Base-by-base conservation (phyloP, 1,284 basidiomycete species). In the Agroathelia rolfsii region DNA sequence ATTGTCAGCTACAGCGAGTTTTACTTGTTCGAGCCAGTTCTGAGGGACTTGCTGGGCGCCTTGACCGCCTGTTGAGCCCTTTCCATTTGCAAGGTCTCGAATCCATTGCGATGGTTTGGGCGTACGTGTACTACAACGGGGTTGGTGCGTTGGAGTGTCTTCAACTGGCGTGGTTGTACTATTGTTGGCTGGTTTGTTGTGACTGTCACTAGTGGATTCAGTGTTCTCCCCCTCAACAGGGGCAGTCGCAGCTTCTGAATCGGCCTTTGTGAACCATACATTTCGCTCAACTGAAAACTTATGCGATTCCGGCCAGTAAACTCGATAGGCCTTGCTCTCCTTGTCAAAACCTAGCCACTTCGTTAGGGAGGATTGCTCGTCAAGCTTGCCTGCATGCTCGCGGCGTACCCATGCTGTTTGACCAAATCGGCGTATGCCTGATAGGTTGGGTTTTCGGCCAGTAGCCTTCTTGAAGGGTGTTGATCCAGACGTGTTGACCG, bases 261-360 rank as follows among this genome's bases (percentile, higher is more conserved):
- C n/a, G 16, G 15, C 24, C 28, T 24, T 35, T 20, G 54, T 44
- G 14, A 49, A 49, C 22, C 43, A 35, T 12, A 62, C 41, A 34
- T 62, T 52, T 10, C 52, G 34, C 40, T 64, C 57, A 9, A 62
- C 41, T 3, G 42, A 41, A 8, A 62, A 41, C 1, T 27, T 39
- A 0, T 37, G 34, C 12, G 51, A 45, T 6, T 35, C 37, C 3
- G 53, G 51, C 55, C 56, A 62, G 35, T 61, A 62, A 12, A 63
- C 44, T 0, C 48, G 30, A 21, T 48, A 43, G 0, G 48, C 60
- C 25, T 55, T 57, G 18, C 45, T 50, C 16, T 49, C 36, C 1
- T 34, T 21, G 37, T 54, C 51, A 25, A 47, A 48, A 0, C 60
- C 58, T 2, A 63, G 31, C 34, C 50, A 62, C 0, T 33, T 34